These are phyloP conservation scores for Benincasa hispida DNA, from an alignment of 306 rosid genomes.

Conservation along the genomic window DNA sequence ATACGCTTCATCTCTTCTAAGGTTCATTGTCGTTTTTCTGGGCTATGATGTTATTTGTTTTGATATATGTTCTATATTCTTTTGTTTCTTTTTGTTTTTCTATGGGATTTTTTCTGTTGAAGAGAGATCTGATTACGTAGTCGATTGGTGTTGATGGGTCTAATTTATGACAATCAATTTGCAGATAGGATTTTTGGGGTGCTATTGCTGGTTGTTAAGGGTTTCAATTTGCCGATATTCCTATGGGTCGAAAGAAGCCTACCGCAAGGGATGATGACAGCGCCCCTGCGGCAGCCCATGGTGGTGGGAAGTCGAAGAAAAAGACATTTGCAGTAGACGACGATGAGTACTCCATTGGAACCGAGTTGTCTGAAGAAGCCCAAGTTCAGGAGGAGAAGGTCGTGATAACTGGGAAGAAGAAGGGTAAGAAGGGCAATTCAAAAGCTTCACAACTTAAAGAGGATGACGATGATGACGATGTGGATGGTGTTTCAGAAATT, in stretches of 20 bases:
- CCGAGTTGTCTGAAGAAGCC: conserved; percentile 56
- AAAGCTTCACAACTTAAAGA: conserved; percentile 27
- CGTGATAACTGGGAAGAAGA: conserved; percentile 44
- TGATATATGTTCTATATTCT: background rate
- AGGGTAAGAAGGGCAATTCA: conserved; percentile 50
- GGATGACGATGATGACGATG: conserved; percentile 22
- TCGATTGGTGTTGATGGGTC: background rate
- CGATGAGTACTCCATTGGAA: conserved; percentile 63
- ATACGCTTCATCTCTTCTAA: background rate
- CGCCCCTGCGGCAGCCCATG: conserved; percentile 25
- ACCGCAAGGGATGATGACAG: conserved; percentile 50
- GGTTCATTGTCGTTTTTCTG: background rate
- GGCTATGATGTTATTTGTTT: background rate
- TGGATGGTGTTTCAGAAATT: conserved; percentile 33
- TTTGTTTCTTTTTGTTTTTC: background rate
- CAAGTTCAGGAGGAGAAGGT: conserved; percentile 34
- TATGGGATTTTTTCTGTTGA: background rate
- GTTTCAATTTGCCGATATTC: conserved; percentile 17
- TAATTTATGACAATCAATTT: background rate
- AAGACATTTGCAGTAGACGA: conserved; percentile 56
- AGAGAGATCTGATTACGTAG: background rate
- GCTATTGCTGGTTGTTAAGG: background rate
- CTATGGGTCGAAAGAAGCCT: conserved; percentile 77
- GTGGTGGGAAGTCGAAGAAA: conserved; percentile 65
- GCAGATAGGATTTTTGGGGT: conserved; percentile 12